Evolutionary conservation across 129 eudicot genomes (phyloP).

Genomic region (Pseudognaphalium luteoalbum): DNA sequence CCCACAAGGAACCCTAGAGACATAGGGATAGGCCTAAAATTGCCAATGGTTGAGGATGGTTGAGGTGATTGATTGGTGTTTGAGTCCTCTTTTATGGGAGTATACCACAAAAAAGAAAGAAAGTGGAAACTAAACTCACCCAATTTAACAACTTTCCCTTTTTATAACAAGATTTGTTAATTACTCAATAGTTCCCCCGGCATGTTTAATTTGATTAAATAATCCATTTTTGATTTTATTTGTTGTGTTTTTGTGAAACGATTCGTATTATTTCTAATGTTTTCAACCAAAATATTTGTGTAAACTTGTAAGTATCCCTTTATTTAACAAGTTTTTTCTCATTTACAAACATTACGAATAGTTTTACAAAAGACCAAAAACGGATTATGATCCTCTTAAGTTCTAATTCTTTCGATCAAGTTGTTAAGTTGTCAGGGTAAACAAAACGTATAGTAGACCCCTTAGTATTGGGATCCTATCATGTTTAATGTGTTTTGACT

Average conservation of each 20-base stretch:
- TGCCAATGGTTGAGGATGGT: constrained; percentile 38
- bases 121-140: constrained; percentile 36
- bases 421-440: too few relatives aligned
- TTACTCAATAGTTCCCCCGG: constrained; percentile 19
- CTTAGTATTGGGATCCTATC: too few relatives aligned
- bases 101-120: constrained; percentile 37
- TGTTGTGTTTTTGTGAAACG: neutral
- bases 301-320: too few relatives aligned
- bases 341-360: too few relatives aligned
- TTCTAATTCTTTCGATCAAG: too few relatives aligned
- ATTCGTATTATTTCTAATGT: neutral
- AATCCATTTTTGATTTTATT: neutral
- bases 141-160: constrained; percentile 34
- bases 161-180: constrained; percentile 30
- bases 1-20: constrained; percentile 35
- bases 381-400: too few relatives aligned
- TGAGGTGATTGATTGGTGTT: constrained; percentile 48
- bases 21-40: constrained; percentile 36
- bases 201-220: neutral
- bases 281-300: too few relatives aligned
- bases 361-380: too few relatives aligned
- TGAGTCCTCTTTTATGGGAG: constrained; percentile 35
- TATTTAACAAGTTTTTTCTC: too few relatives aligned
- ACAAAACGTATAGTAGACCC: too few relatives aligned
- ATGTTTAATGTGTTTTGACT: too few relatives aligned